Evolutionary conservation across 2,329 filamentous ascomycete genomes (phyloP).

Genomic region (Parasarocladium wereldwijsianum): DNA sequence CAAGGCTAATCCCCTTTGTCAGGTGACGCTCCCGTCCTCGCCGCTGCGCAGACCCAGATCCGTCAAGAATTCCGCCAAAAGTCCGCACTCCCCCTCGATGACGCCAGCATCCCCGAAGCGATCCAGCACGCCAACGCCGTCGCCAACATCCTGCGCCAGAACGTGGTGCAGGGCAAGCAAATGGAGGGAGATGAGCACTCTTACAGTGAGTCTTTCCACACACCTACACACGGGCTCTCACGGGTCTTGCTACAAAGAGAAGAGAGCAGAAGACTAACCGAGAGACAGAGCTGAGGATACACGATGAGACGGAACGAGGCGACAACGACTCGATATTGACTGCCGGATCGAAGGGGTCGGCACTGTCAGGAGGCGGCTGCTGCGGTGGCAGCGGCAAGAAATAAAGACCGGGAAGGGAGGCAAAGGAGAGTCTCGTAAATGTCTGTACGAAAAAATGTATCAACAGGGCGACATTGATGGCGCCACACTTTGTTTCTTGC

Average conservation of each 20-base stretch:
- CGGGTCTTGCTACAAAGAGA: slow-evolving; percentile 3
- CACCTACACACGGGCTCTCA: neutral
- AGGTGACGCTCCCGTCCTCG: slow-evolving; percentile 59
- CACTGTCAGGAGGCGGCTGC: slow-evolving; percentile 18
- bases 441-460: no score
- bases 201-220: slow-evolving; percentile 39
- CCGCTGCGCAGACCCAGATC: slow-evolving; percentile 57
- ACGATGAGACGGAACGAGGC: slow-evolving; percentile 78
- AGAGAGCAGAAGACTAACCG: neutral
- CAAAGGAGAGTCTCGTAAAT: no score
- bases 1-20: slow-evolving; percentile 2
- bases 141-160: slow-evolving; percentile 62
- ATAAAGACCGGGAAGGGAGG: slow-evolving; percentile 1
- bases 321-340: slow-evolving; percentile 85
- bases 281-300: slow-evolving; percentile 63
- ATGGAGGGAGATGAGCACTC: slow-evolving; percentile 26
- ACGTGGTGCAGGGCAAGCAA: slow-evolving; percentile 71
- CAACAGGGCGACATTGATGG: no score
- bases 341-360: slow-evolving; percentile 20
- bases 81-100: slow-evolving; percentile 39
- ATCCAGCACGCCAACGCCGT: slow-evolving; percentile 74
- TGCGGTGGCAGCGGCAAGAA: slow-evolving; percentile 12
- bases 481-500: no score
- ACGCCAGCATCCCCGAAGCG: slow-evolving; percentile 40
- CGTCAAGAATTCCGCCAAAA: slow-evolving; percentile 60